These are phyloP conservation scores for Zymoseptoria pseudotritici DNA, from an alignment of 2,329 filamentous ascomycete genomes.

Conservation along the genomic window DNA sequence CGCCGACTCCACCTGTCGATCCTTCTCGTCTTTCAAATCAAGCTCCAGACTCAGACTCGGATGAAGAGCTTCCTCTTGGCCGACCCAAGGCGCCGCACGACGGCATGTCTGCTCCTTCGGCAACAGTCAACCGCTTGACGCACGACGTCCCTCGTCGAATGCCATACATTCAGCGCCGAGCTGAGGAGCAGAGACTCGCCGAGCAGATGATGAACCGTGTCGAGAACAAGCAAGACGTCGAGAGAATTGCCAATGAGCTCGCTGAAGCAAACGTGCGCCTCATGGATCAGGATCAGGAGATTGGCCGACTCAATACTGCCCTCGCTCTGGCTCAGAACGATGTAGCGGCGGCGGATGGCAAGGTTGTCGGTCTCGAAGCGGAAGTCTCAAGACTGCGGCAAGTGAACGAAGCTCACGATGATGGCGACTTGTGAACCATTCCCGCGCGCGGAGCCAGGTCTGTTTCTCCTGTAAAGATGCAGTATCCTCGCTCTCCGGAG, in stretches of 20 bases:
- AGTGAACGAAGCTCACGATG: constrained; percentile 1
- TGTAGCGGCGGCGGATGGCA: constrained; percentile 1
- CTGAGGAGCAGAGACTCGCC: constrained; percentile 9
- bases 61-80: neutral
- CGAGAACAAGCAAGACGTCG: constrained; percentile 9
- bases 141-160: constrained; percentile 13
- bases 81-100: neutral
- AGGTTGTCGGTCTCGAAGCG: neutral
- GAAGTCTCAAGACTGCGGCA: constrained; percentile 3
- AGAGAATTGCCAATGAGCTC: constrained; percentile 10
- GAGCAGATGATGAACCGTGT: constrained; percentile 5
- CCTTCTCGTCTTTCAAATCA: neutral
- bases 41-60: neutral
- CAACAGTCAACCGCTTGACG: neutral
- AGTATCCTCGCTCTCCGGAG: too few relatives aligned
- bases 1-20: neutral
- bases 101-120: neutral
- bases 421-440: neutral
- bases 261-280: constrained; percentile 11
- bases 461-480: neutral
- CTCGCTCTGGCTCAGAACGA: neutral
- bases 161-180: constrained; percentile 16
- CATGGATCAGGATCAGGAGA: constrained; percentile 8
- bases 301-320: constrained; percentile 2
- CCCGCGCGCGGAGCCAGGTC: neutral